Percentiles rank a stretch among this genome's conserved stretches.
phyloP scores from a whole-genome alignment of 2,329 filamentous ascomycete genomes.

The Pseudopithomyces chartarum region DNA sequence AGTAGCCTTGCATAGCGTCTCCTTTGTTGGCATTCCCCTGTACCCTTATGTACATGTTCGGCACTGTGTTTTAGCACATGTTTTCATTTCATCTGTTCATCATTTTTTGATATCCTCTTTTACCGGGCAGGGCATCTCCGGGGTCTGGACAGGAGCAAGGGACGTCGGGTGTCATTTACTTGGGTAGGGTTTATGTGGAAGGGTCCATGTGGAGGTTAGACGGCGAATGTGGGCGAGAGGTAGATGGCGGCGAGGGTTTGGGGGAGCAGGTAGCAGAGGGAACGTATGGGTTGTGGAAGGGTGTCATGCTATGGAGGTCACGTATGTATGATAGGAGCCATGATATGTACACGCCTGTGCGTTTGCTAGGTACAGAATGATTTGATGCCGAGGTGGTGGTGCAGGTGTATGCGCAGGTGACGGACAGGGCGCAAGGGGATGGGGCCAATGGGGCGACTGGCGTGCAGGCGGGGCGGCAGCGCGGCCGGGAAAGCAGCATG shows the following conservation, averaged over 20 bases:
- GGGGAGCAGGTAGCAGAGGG: background rate
- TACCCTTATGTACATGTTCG: slow-evolving; percentile 34
- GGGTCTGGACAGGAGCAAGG: slow-evolving; percentile 11
- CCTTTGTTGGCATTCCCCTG: slow-evolving; percentile 40
- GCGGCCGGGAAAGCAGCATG: no score
- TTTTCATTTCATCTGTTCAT: slow-evolving; percentile 30
- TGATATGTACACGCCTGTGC: slow-evolving; percentile 4
- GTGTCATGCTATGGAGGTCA: slow-evolving; percentile 1
- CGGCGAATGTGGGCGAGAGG: slow-evolving; percentile 1
- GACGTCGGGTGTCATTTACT: slow-evolving; percentile 3
- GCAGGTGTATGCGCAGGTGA: background rate
- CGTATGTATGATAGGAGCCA: slow-evolving; percentile 15
- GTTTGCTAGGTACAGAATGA: background rate
- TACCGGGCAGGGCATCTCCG: slow-evolving; percentile 6
- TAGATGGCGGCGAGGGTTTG: background rate
- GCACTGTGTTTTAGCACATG: slow-evolving; percentile 23
- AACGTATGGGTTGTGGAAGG: slow-evolving; percentile 4
- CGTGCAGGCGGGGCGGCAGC: no score
- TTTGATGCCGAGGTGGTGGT: slow-evolving; percentile 3
- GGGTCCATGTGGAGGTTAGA: slow-evolving; percentile 1
- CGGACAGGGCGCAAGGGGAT: background rate
- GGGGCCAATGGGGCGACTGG: no score
- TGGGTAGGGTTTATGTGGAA: background rate
- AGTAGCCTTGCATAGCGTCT: slow-evolving; percentile 47
- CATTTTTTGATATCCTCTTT: slow-evolving; percentile 16